Evolutionary conservation across 1,284 basidiomycete genomes (phyloP).

Genomic region (Rhodotorula sp.): DNA sequence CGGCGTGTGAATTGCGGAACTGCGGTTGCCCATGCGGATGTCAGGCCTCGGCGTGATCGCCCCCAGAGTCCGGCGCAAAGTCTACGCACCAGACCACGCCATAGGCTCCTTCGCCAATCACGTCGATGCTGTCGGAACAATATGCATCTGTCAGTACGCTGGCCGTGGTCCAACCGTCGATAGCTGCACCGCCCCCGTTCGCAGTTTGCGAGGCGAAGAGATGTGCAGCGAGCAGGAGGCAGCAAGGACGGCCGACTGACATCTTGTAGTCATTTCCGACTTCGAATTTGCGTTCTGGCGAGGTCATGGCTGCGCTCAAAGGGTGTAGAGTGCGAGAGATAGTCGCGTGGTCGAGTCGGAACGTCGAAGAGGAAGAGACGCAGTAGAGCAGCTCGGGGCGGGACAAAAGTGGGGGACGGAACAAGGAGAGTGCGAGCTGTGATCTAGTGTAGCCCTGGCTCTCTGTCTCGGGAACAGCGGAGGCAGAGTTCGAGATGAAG

Average conservation of each 20-base stretch:
- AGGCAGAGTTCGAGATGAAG: background rate
- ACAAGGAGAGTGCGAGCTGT: background rate
- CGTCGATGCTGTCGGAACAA: conserved; percentile 59
- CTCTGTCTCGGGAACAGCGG: background rate
- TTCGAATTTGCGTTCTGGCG: conserved; percentile 44
- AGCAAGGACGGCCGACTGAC: background rate
- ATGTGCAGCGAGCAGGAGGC: background rate
- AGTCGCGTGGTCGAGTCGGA: background rate
- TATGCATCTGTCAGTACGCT: background rate
- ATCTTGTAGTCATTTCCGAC: conserved; percentile 44
- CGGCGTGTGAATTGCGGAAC: conserved; percentile 39
- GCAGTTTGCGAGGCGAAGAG: background rate
- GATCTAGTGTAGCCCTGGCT: background rate
- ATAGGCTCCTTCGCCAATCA: conserved; percentile 80
- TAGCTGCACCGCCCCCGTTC: background rate
- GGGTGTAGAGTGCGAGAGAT: background rate
- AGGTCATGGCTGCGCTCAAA: background rate
- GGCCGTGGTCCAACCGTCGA: background rate
- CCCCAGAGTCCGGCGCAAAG: background rate
- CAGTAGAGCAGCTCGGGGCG: background rate
- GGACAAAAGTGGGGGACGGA: background rate
- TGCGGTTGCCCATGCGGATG: conserved; percentile 1
- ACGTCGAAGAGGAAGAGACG: background rate
- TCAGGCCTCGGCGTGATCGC: too few species aligned
- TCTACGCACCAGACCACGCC: conserved; percentile 68